Evolutionary conservation across 192 early-diverging fungal species (phyloP).

Genomic region (Coemansia asiatica): DNA sequence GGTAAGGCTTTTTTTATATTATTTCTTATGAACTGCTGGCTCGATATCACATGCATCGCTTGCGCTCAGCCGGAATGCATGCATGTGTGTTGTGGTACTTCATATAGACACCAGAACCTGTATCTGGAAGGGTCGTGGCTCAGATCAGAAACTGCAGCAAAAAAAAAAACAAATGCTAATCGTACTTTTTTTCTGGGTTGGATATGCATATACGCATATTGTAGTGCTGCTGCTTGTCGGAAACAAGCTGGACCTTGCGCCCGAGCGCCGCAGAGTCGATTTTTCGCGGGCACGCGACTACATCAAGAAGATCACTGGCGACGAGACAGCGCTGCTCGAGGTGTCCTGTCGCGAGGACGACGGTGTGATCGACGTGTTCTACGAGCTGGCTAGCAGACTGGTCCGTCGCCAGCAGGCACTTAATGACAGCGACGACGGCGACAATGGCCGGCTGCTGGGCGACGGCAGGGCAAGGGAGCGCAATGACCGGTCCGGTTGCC

Average conservation of each 20-base stretch:
- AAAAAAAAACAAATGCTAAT: too few relatives aligned
- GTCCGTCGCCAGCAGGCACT: conserved; percentile 24
- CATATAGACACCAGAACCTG: neutral
- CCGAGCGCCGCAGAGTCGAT: conserved; percentile 59
- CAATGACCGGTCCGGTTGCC: conserved; percentile 23
- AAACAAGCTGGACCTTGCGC: conserved; percentile 70
- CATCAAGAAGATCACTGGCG: conserved; percentile 59
- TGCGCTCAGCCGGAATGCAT: conserved; percentile 1
- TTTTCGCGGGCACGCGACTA: conserved; percentile 63
- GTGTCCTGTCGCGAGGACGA: conserved; percentile 74
- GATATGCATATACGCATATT: too few relatives aligned
- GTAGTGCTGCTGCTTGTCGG: conserved; percentile 71
- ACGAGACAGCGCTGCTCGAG: conserved; percentile 65
- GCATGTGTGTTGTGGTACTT: too few relatives aligned
- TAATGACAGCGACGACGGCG: conserved; percentile 10
- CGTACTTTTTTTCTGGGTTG: too few relatives aligned
- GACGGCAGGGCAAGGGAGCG: conserved; percentile 19
- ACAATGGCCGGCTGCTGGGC: conserved; percentile 4
- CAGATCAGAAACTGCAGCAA: neutral
- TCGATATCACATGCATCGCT: neutral
- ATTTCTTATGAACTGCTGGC: neutral
- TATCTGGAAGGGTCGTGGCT: neutral
- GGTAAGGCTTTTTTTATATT: conserved; percentile 47
- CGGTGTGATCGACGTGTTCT: conserved; percentile 56
- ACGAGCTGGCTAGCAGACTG: conserved; percentile 44